These are phyloP conservation scores for Syzygium aromaticum DNA, from an alignment of 345 rosid species.

Conservation along the genomic window DNA sequence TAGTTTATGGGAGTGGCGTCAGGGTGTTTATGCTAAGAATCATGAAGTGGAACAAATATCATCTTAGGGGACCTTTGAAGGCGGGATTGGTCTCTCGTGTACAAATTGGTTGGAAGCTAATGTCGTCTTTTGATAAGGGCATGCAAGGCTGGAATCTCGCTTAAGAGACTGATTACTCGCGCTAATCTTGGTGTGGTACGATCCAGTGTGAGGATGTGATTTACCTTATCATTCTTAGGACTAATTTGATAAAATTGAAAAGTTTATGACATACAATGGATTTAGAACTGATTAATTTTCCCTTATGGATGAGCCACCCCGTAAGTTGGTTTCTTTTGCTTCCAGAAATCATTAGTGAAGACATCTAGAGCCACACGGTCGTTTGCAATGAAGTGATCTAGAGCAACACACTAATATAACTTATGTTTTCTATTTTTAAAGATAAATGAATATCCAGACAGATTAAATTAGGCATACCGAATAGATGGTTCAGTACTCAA, in stretches of 20 bases:
- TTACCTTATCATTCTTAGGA: neutral
- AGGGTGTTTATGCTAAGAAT: neutral
- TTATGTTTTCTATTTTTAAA: neutral
- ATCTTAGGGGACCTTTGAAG: neutral
- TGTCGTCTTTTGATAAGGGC: neutral
- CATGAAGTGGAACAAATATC: neutral
- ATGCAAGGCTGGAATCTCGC: neutral
- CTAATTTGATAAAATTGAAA: too few species aligned
- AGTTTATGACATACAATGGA: too few species aligned
- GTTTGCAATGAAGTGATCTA: neutral
- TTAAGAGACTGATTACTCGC: neutral
- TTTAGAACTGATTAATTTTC: neutral
- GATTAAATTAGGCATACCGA: neutral
- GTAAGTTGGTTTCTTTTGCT: neutral
- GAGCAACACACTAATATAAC: too few species aligned
- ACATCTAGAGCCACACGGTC: neutral
- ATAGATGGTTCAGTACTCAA: neutral
- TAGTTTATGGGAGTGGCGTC: neutral
- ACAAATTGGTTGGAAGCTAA: too few species aligned
- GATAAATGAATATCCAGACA: neutral
- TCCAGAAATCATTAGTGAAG: neutral
- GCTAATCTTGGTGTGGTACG: neutral
- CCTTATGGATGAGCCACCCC: neutral
- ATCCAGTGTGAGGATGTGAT: neutral
- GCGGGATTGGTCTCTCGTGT: neutral